Percentiles rank a stretch among this genome's conserved stretches.
phyloP scores from a whole-genome alignment of 1,284 basidiomycete species.

The Grifola frondosa region DNA sequence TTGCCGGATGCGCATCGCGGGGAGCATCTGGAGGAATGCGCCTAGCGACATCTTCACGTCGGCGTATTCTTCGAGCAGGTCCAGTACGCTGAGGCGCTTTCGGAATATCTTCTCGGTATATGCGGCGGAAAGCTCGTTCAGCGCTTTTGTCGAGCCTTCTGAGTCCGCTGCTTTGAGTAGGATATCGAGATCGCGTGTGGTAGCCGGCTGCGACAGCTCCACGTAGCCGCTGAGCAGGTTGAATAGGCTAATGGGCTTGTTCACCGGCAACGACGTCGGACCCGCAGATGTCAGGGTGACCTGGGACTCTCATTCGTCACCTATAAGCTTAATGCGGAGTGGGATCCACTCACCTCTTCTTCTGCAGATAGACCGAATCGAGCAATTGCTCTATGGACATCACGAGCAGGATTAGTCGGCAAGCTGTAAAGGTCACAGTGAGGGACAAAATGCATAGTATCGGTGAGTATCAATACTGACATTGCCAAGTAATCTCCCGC shows the following conservation, averaged over 20 bases:
- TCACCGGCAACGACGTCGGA: slow-evolving; percentile 43
- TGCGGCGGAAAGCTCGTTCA: slow-evolving; percentile 29
- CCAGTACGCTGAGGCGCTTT: slow-evolving; percentile 44
- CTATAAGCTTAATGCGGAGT: neutral
- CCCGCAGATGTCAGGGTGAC: slow-evolving; percentile 38
- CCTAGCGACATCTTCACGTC: slow-evolving; percentile 40
- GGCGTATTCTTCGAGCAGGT: slow-evolving; percentile 43
- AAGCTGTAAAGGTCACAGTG: slow-evolving; percentile 27
- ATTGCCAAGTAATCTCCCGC: slow-evolving; percentile 51
- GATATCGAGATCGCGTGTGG: slow-evolving; percentile 37
- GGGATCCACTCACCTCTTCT: slow-evolving; percentile 35
- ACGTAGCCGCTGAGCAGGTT: slow-evolving; percentile 46
- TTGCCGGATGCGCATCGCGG: slow-evolving; percentile 49
- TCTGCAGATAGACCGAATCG: slow-evolving; percentile 43
- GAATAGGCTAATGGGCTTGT: slow-evolving; percentile 37
- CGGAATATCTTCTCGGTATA: slow-evolving; percentile 39
- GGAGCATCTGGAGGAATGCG: slow-evolving; percentile 43
- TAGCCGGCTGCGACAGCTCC: slow-evolving; percentile 48
- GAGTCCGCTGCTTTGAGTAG: slow-evolving; percentile 22
- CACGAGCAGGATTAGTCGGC: slow-evolving; percentile 41
- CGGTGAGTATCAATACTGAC: slow-evolving; percentile 22
- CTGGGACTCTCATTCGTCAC: slow-evolving; percentile 22
- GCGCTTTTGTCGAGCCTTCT: slow-evolving; percentile 13
- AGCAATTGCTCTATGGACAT: slow-evolving; percentile 41
- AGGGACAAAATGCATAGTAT: neutral